These are phyloP conservation scores for Tetracladium setigerum DNA, from an alignment of 495 filamentous ascomycete species.

Conservation along the genomic window DNA sequence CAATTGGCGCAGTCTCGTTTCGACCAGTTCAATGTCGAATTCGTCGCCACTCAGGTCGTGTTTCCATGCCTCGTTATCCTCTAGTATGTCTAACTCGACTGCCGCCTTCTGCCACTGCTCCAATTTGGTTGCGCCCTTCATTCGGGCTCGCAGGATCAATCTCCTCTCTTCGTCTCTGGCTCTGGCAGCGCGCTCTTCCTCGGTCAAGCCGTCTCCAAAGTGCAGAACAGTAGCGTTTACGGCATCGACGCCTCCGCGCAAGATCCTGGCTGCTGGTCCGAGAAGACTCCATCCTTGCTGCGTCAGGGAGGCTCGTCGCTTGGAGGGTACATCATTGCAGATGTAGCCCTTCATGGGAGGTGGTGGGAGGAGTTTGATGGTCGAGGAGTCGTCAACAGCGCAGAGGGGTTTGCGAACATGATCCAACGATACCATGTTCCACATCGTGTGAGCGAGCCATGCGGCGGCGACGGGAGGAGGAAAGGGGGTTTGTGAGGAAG, in stretches of 20 bases:
- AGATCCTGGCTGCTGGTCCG: slow-evolving; percentile 12
- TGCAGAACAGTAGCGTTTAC: slow-evolving; percentile 40
- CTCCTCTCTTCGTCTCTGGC: slow-evolving; percentile 48
- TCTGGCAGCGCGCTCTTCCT: slow-evolving; percentile 43
- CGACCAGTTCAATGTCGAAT: slow-evolving; percentile 63
- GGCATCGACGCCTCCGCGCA: slow-evolving; percentile 6
- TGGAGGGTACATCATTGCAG: not conserved
- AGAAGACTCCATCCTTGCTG: slow-evolving; percentile 8
- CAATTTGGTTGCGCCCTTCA: slow-evolving; percentile 55
- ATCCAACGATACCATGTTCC: slow-evolving; percentile 17
- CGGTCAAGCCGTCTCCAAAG: slow-evolving; percentile 48
- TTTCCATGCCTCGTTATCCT: slow-evolving; percentile 82
- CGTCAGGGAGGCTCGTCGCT: slow-evolving; percentile 1
- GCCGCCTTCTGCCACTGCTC: slow-evolving; percentile 63
- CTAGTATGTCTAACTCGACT: slow-evolving; percentile 69
- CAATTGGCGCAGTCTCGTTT: slow-evolving; percentile 60
- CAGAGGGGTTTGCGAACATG: slow-evolving; percentile 9
- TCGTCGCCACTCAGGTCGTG: slow-evolving; percentile 41
- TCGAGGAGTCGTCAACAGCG: slow-evolving; percentile 9
- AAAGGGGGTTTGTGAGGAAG: no score
- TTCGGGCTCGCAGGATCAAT: slow-evolving; percentile 53
- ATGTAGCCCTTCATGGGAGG: slow-evolving; percentile 8
- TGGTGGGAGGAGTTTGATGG: slow-evolving; percentile 2
- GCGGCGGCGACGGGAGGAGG: no score
- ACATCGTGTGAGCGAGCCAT: no score